Evolutionary conservation across 805 yeast species (phyloP), one percentile per base, ranked within the genome.

Genomic region (Cyberlindnera galapagoensis): DNA sequence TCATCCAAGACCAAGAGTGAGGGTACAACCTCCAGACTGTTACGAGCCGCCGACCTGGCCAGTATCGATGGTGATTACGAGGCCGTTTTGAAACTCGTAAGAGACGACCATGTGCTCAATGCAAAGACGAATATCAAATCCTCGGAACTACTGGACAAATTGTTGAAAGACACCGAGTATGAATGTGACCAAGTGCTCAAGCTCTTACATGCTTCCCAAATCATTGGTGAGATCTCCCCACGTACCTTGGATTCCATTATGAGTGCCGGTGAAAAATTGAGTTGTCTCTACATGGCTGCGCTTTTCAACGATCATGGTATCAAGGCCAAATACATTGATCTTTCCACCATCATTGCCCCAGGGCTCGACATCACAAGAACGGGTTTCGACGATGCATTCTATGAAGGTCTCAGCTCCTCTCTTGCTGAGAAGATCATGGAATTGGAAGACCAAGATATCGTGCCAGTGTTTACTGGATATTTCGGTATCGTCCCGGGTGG

Each of bases 401-500:
- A 83, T 56, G 62, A 64, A 38, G 65, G 62, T 40, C 61, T 83
- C 43, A 65, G 80, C 3, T 56, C 56, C 21, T 62, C 65, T 16
- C 66, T 83, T 34, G 80, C 73, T 16, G 60, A 60, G 21, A 68
- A 62, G 49, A 62, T 80, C 16, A 44, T 55, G 24, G 60, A 61
- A 10, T 50, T 72, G 21, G 63, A 62, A 12, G 49, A 50, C 5
- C 51, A 52, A 11, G 62, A 58, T 15, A 55, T 70, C 11, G 79
- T 88, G 15, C 98, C 98, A 2, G 96, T 92, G 2, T 68, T 92
- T 36, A 92, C 98, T 19, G 98, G 98, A 3, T 92, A 85, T 57
- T 92, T 92, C 49, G 98, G 98, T 18, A 67, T 76, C 22, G 82
- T 92, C n/a, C 97, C 97, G 21, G 97, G 96, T 43, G 97, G 98